Percentiles rank a stretch among this genome's conserved stretches.
Conservation (phyloP, 2,329 filamentous ascomycete species). For the Atkinsonella texensis region DNA sequence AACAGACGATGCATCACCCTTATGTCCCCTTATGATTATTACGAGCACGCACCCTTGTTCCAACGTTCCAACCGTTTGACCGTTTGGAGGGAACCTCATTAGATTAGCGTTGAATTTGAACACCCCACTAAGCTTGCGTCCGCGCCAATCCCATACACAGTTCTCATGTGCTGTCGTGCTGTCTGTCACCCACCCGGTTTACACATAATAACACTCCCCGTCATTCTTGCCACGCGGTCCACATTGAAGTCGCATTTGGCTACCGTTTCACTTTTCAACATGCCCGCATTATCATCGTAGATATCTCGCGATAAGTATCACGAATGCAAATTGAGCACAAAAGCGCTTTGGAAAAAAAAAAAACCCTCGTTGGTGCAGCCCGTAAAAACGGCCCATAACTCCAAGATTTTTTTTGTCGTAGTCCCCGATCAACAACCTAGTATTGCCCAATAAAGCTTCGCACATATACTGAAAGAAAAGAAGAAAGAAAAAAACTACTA, state of each 20-base stretch:
- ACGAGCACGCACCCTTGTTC: neutral
- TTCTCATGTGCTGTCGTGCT: neutral
- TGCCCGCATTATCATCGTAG: neutral
- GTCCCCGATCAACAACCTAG: neutral
- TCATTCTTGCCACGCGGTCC: neutral
- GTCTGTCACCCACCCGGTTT: neutral
- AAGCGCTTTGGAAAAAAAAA: neutral
- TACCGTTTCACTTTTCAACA: neutral
- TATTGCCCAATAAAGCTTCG: neutral
- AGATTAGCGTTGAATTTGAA: slow-evolving; percentile 3
- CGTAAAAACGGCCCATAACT: slow-evolving; percentile 1
- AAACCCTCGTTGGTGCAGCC: neutral
- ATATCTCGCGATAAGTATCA: neutral
- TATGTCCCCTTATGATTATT: neutral
- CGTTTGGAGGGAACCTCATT: neutral
- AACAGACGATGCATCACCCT: neutral
- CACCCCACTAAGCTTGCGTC: neutral
- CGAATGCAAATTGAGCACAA: neutral
- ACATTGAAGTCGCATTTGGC: neutral
- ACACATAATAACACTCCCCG: neutral
- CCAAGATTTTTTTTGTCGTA: neutral
- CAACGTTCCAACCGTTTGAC: neutral
- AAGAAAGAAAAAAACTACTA: neutral
- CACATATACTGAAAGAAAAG: neutral
- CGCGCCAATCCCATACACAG: neutral